Evolutionary conservation across 371 early-diverging fungal genomes (phyloP), one percentile per base, ranked within the genome.

Genomic region (Mucor piriformis): DNA sequence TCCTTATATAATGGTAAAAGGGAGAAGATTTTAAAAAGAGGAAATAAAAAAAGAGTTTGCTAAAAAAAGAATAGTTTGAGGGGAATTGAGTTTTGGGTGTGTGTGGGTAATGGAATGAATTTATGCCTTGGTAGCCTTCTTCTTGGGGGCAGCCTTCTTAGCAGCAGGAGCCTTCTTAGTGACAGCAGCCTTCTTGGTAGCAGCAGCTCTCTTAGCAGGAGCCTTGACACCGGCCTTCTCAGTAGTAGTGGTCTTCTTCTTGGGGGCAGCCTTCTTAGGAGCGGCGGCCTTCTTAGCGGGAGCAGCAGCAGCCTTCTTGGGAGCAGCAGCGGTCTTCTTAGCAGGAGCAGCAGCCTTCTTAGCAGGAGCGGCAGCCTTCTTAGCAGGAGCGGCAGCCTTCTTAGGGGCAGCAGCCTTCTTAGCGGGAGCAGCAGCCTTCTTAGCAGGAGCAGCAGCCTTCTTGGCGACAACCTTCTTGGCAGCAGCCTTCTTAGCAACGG

Each of bases 101-200:
- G 53, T 37, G 40, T 38, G 38, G 38, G 5, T 15, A 16, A 38
- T 27, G n/a, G 23, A 35, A 11, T 6, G 32, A 42, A 62, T 33
- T 55, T 57, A 63, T 18, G 62, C 56, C 62, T 61, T 61, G 33
- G 33, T 44, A 38, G 64, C 51, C 53, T 90, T 92, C 32, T 90
- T 91, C 54, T 38, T 27, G 27, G 69, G 51, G 7, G 73, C 61
- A 42, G 63, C 50, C 46, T 89, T 92, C 29, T 90, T 91, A 53
- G 47, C 24, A 16, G 68, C 51, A n/a, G 72, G 54, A 38, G 54
- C 51, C 64, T 59, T 64, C 32, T 49, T 69, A 8, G 61, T 25
- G 12, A 62, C 34, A 42, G 67, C 55, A 10, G 61, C 49, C 51
- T 64, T 64, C 57, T 63, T 67, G 23, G 64, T 12, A 44, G 72